These are phyloP conservation scores for Solanum megistacrolobum DNA, from an alignment of 257 asterid species.

Conservation along the genomic window DNA sequence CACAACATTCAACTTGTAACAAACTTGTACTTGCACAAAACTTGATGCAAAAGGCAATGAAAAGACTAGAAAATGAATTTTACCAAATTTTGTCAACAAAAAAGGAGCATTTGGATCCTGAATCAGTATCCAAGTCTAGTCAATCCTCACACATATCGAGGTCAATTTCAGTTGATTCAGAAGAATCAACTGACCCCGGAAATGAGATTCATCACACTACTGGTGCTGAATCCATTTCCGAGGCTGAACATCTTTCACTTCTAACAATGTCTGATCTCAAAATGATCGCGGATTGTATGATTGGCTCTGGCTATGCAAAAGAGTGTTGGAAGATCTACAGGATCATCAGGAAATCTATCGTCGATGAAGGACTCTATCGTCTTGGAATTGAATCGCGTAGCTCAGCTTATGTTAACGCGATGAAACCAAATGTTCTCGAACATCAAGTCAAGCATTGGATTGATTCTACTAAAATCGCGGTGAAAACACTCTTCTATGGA, in stretches of 20 bases:
- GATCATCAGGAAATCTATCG: constrained; percentile 34
- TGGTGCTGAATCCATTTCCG: constrained; percentile 11
- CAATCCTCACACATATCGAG: constrained; percentile 22
- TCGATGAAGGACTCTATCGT: constrained; percentile 42
- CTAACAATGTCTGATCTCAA: constrained; percentile 42
- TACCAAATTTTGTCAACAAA: constrained; percentile 38
- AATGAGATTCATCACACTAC: not conserved
- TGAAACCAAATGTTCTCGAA: constrained; percentile 28
- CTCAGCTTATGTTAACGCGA: constrained; percentile 25
- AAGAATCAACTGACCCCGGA: constrained; percentile 15
- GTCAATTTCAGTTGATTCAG: constrained; percentile 22
- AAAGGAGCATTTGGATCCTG: constrained; percentile 31
- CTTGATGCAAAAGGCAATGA: constrained; percentile 55
- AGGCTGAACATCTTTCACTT: constrained; percentile 19
- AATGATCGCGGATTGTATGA: constrained; percentile 59
- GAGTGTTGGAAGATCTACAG: constrained; percentile 51
- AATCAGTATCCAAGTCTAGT: constrained; percentile 34
- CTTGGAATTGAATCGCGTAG: constrained; percentile 33
- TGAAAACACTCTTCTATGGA: constrained; percentile 36
- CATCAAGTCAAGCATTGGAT: constrained; percentile 37
- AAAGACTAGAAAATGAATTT: constrained; percentile 49
- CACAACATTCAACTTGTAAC: constrained; percentile 20
- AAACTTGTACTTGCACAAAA: constrained; percentile 43
- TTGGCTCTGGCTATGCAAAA: constrained; percentile 44
- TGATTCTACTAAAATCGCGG: constrained; percentile 28